Percentiles rank a stretch among this genome's conserved stretches.
phyloP scores from a whole-genome alignment of 169 alveolate genomes.

The Babesia ovis region DNA sequence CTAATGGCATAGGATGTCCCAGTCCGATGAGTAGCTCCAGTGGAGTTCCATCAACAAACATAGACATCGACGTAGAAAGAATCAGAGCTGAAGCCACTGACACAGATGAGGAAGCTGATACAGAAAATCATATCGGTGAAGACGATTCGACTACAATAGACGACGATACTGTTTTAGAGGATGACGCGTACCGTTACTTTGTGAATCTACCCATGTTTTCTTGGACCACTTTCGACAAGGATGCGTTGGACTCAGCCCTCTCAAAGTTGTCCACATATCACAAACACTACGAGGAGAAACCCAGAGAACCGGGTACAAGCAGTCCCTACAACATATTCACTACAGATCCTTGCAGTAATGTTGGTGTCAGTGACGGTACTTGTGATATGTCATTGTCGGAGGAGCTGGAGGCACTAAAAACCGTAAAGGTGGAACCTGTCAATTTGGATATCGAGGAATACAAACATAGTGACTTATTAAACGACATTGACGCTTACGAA shows the following conservation, averaged over 20 bases:
- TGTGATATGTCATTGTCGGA: conserved; percentile 26
- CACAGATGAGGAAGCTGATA: not conserved
- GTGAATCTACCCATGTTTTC: conserved; percentile 39
- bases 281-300: conserved; percentile 6
- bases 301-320: conserved; percentile 20
- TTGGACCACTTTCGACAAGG: conserved; percentile 52
- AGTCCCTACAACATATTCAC: conserved; percentile 31
- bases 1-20: not conserved
- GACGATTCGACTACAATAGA: not conserved
- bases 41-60: too few species aligned
- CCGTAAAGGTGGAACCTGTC: conserved; percentile 11
- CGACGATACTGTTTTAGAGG: conserved; percentile 42
- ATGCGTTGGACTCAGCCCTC: conserved; percentile 15
- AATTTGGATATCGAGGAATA: conserved; percentile 47
- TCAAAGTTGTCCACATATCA: conserved; percentile 2
- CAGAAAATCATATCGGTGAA: not conserved
- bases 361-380: conserved; percentile 31
- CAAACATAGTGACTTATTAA: conserved; percentile 59
- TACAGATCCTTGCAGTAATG: conserved; percentile 27
- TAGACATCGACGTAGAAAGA: not conserved
- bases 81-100: not conserved
- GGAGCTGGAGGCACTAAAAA: conserved; percentile 22
- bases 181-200: conserved; percentile 57
- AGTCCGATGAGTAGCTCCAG: too few species aligned
- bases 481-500: conserved; percentile 61